phyloP scores from a whole-genome alignment of 179 eudicot genomes.

The Amaranthus tricolor region DNA sequence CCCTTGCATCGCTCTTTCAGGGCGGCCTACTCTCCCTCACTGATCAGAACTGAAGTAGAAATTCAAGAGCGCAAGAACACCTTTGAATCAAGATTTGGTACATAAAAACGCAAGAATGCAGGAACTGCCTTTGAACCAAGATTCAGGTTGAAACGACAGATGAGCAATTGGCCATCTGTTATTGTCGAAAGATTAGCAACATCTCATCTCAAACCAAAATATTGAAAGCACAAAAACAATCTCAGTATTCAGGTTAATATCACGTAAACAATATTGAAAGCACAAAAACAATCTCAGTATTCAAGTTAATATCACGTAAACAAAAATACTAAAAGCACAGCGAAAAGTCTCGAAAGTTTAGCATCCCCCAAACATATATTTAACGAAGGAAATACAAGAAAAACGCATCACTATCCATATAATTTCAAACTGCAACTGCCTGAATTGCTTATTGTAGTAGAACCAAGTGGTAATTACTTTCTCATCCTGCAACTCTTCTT shows the following conservation, averaged over 20 bases:
- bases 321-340: constrained; percentile 4
- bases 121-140: no score
- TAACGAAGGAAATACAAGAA: constrained; percentile 6
- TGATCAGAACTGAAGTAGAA: no score
- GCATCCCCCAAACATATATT: constrained; percentile 3
- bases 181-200: no score
- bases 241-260: background rate
- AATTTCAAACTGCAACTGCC: background rate
- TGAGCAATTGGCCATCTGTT: no score
- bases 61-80: no score
- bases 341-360: background rate
- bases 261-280: constrained; percentile 2
- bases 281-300: background rate
- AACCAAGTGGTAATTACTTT: background rate
- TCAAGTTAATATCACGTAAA: background rate
- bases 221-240: constrained; percentile 10
- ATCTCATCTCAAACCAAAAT: no score
- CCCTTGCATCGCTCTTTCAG: no score
- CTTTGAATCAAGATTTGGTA: no score
- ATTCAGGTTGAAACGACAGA: no score
- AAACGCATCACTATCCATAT: background rate
- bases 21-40: no score
- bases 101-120: no score
- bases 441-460: background rate
- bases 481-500: constrained; percentile 40